A percentile compares a stretch with the other conserved stretches of the same genome.
Evolutionary conservation across 352 stramenopile genomes (phyloP).

Genomic region (Phytopythium cucurbitacearum): DNA sequence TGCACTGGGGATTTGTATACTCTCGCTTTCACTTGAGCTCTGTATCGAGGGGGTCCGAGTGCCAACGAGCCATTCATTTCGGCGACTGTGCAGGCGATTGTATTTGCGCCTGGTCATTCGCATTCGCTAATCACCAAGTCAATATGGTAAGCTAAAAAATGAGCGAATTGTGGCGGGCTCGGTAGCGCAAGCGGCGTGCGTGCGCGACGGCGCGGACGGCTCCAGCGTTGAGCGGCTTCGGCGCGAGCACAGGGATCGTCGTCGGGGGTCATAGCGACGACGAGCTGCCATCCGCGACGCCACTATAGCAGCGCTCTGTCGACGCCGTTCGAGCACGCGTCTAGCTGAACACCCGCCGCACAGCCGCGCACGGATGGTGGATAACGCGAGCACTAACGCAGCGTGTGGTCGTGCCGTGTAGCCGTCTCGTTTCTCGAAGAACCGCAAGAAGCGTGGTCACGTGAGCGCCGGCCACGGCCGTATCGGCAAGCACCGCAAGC

Average conservation of each 20-base stretch:
- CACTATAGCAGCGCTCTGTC: too few species aligned
- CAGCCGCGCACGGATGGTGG: too few species aligned
- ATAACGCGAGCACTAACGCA: constrained; percentile 1
- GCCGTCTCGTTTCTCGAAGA: constrained; percentile 93
- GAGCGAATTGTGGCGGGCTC: not conserved
- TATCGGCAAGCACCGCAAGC: constrained; percentile 99
- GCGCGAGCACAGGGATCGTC: too few species aligned
- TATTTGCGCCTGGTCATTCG: constrained; percentile 50
- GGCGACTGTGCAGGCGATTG: constrained; percentile 15
- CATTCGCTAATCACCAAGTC: constrained; percentile 88
- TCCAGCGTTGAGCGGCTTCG: too few species aligned
- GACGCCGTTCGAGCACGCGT: too few species aligned
- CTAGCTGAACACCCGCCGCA: too few species aligned
- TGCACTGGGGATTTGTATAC: constrained; percentile 37
- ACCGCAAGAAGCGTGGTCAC: constrained; percentile 99
- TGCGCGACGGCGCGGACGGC: too few species aligned
- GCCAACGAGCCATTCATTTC: constrained; percentile 87
- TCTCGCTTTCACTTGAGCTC: constrained; percentile 17
- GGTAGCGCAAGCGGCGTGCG: not conserved
- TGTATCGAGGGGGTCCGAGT: constrained; percentile 36
- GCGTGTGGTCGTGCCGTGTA: constrained; percentile 43
- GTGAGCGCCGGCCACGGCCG: constrained; percentile 98
- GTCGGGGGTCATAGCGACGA: too few species aligned
- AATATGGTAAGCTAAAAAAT: constrained; percentile 73
- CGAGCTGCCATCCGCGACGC: too few species aligned